Evolutionary conservation across 2,329 filamentous ascomycete species (phyloP).

Genomic region (Pseudogymnoascus sp.): DNA sequence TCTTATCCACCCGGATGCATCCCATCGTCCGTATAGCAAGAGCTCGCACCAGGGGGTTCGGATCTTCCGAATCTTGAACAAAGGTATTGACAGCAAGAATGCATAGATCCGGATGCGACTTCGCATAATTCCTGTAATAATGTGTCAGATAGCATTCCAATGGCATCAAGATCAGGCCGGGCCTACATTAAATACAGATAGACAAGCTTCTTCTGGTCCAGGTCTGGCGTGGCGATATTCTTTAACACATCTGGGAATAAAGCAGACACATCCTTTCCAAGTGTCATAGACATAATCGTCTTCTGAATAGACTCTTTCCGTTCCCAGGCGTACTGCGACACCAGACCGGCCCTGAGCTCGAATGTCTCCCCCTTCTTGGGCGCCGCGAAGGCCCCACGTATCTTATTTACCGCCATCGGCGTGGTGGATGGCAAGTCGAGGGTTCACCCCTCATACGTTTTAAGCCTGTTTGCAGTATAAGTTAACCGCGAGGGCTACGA

Average conservation of each 20-base stretch:
- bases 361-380: slow-evolving; percentile 97
- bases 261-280: slow-evolving; percentile 96
- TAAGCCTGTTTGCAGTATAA: slow-evolving; percentile 16
- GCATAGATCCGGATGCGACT: slow-evolving; percentile 95
- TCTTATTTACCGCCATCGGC: slow-evolving; percentile 88
- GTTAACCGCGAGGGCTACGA: neutral
- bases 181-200: slow-evolving; percentile 92
- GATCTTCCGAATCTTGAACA: slow-evolving; percentile 97
- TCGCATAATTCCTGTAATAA: slow-evolving; percentile 82
- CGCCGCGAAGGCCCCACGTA: slow-evolving; percentile 84
- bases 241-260: slow-evolving; percentile 96
- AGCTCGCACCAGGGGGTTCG: slow-evolving; percentile 89
- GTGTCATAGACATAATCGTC: slow-evolving; percentile 99
- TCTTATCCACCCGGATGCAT: slow-evolving; percentile 96
- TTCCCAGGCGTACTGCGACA: slow-evolving; percentile 98
- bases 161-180: neutral
- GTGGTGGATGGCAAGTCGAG: slow-evolving; percentile 32
- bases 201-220: slow-evolving; percentile 99
- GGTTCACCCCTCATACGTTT: slow-evolving; percentile 30
- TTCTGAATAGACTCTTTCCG: slow-evolving; percentile 98
- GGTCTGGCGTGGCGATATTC: slow-evolving; percentile 89
- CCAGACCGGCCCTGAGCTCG: slow-evolving; percentile 87
- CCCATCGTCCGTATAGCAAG: slow-evolving; percentile 97
- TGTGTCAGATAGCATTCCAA: slow-evolving; percentile 12
- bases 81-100: slow-evolving; percentile 99